Percentiles rank a stretch among this genome's conserved stretches.
phyloP scores from a whole-genome alignment of 441 rosid genomes.

The Arabidopsis lyrata region DNA sequence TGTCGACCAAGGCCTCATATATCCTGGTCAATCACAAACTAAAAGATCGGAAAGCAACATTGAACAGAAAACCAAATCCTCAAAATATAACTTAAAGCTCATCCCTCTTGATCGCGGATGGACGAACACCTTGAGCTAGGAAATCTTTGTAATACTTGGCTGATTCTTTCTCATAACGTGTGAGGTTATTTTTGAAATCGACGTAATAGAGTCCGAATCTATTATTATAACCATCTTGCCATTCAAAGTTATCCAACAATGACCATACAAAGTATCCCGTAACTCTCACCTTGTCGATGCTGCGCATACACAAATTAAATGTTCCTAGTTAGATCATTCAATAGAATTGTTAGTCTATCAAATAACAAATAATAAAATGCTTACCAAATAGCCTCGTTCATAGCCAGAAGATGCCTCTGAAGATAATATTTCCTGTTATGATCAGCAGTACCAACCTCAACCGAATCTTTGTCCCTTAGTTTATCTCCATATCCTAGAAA shows the following conservation, averaged over 20 bases:
- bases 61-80: not conserved
- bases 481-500: conserved; percentile 5
- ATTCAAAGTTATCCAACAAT: conserved; percentile 14
- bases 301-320: not conserved
- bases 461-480: not conserved
- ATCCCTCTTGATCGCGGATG: not conserved
- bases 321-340: not conserved
- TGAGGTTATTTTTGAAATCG: conserved; percentile 4
- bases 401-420: conserved; percentile 13
- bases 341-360: not conserved
- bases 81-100: not conserved
- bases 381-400: conserved; percentile 20
- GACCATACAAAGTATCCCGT: conserved; percentile 18
- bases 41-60: not conserved
- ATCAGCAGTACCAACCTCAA: not conserved
- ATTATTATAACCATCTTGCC: conserved; percentile 1
- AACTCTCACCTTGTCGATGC: not conserved
- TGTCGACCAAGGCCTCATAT: no score
- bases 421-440: conserved; percentile 12
- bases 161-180: not conserved
- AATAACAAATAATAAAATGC: not conserved
- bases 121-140: not conserved
- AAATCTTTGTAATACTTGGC: not conserved
- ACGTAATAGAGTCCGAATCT: conserved; percentile 14
- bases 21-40: not conserved